Base-by-base conservation (phyloP, 352 stramenopile species). In the Phytophthora pseudosyringae region DNA sequence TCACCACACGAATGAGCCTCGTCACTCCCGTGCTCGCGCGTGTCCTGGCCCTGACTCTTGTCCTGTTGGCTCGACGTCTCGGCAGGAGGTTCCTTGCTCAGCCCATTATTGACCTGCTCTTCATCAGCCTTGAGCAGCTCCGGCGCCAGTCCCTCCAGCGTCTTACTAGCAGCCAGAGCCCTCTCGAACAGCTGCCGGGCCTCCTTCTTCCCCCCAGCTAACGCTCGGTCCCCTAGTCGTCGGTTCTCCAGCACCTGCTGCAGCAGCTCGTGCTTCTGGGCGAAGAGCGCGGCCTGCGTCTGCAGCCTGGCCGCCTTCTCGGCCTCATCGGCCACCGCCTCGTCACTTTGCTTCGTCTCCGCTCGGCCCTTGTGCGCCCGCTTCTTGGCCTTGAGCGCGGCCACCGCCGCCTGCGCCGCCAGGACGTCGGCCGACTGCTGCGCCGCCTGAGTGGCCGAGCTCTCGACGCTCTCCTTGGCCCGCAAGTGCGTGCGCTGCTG, bases 361-460 rank as follows among this genome's bases (percentile, higher is more conserved):
- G 15, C 18, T n/a, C n/a, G 52, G 16, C 45, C 36, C 15, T 59
- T 66, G 26, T 48, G 44, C 5, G 10, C 49, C 12, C 48, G 66
- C 39, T 83, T 69, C 49, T 86, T 89, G 16, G 80, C 76, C 67
- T 89, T 89, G 4, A 93, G 59, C 36, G 84, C 81, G 0, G 84
- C 84, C 18, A 93, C 84, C 0, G 80, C 80, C 5, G 81, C 84
- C 43, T 88, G 81, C 1, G 84, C 84, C 3, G 84, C 78, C 16
- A 91, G 64, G 36, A 89, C 63, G 43, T 91, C 78, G 4, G 81
- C 81, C 13, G 75, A 82, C 32, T 88, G 78, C 67, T 85, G 73
- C 4, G 81, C 78, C 15, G 47, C 60, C 13, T 72, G 51, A 32
- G 73, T 72, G 43, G 78, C 74, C 2, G 69, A 73, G 33, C 67